A percentile compares a stretch with the other conserved stretches of the same genome.
These are phyloP conservation scores for Monosporascus sp. DNA, from an alignment of 2,329 filamentous ascomycete species.

Conservation along the genomic window DNA sequence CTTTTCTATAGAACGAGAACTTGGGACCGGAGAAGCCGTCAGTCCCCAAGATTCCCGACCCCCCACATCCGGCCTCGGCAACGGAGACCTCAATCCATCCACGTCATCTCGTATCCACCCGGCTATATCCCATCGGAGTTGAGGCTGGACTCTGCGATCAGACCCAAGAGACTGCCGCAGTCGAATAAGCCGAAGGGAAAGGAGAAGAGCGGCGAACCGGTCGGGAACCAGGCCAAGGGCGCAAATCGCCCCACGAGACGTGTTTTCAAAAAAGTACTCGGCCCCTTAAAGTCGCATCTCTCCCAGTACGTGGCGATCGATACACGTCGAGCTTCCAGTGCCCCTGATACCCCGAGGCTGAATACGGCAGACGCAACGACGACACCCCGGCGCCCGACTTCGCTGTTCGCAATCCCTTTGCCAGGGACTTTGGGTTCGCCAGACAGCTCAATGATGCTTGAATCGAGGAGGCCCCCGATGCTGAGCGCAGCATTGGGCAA, in stretches of 20 bases:
- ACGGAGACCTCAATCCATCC: slow-evolving; percentile 48
- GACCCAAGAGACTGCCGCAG: slow-evolving; percentile 38
- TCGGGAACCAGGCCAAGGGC: slow-evolving; percentile 21
- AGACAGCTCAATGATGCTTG: slow-evolving; percentile 22
- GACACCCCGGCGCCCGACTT: slow-evolving; percentile 14
- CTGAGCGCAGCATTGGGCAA: slow-evolving; percentile 20
- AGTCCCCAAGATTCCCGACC: slow-evolving; percentile 23
- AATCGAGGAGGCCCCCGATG: slow-evolving; percentile 21
- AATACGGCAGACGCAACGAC: slow-evolving; percentile 4
- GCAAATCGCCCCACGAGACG: slow-evolving; percentile 24
- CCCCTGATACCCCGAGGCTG: slow-evolving; percentile 10
- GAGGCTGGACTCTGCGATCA: slow-evolving; percentile 34
- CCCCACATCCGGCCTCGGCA: slow-evolving; percentile 44
- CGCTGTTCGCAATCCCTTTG: slow-evolving; percentile 20
- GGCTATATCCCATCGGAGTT: slow-evolving; percentile 41
- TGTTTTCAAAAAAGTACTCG: slow-evolving; percentile 28
- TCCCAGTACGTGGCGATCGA: slow-evolving; percentile 14
- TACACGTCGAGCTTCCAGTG: slow-evolving; percentile 3
- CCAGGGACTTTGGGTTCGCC: slow-evolving; percentile 15
- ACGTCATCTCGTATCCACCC: slow-evolving; percentile 42
- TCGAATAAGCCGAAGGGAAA: slow-evolving; percentile 25
- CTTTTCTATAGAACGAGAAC: slow-evolving; percentile 24
- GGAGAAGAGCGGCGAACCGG: slow-evolving; percentile 9
- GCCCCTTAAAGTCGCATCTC: slow-evolving; percentile 24
- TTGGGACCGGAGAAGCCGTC: slow-evolving; percentile 18